These are phyloP conservation scores for Hydnomerulius pinastri DNA, from an alignment of 768 basidiomycete genomes.

Conservation along the genomic window DNA sequence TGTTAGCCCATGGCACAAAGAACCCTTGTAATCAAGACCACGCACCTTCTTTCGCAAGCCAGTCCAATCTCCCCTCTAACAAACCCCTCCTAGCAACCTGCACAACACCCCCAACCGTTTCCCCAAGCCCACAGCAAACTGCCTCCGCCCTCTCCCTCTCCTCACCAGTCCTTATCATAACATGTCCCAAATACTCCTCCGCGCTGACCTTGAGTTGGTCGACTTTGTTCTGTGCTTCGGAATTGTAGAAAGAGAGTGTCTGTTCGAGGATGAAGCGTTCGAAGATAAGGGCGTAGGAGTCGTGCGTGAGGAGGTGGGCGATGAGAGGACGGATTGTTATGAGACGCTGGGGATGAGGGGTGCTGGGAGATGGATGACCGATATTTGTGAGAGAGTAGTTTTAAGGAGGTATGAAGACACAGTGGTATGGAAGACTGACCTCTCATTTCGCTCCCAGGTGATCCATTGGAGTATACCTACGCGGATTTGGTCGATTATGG, in stretches of 20 bases:
- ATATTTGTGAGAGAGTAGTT: not conserved
- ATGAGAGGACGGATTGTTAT: conserved; percentile 51
- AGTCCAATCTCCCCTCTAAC: conserved; percentile 44
- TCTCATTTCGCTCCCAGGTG: conserved; percentile 50
- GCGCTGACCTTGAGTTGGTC: conserved; percentile 39
- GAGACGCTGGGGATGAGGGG: conserved; percentile 41
- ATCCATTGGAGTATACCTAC: conserved; percentile 53
- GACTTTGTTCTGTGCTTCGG: conserved; percentile 46
- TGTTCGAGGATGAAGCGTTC: conserved; percentile 55
- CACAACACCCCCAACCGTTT: conserved; percentile 51
- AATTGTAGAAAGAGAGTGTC: conserved; percentile 54
- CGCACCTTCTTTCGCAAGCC: conserved; percentile 45
- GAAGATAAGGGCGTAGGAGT: conserved; percentile 55
- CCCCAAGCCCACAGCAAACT: conserved; percentile 46
- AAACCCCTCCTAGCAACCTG: conserved; percentile 56
- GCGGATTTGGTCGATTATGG: conserved; percentile 46
- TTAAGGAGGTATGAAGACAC: conserved; percentile 1
- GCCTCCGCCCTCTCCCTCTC: conserved; percentile 57
- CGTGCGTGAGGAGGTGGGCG: conserved; percentile 54
- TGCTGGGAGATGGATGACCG: conserved; percentile 27
- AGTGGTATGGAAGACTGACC: conserved; percentile 23
- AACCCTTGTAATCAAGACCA: conserved; percentile 20
- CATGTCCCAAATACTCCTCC: conserved; percentile 53
- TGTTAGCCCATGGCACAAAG: too few species aligned
- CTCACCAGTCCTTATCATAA: conserved; percentile 48